Evolutionary conservation across 768 basidiomycete species (phyloP), one percentile per base, ranked within the genome.

Genomic region (Psilocybe subaeruginosa): DNA sequence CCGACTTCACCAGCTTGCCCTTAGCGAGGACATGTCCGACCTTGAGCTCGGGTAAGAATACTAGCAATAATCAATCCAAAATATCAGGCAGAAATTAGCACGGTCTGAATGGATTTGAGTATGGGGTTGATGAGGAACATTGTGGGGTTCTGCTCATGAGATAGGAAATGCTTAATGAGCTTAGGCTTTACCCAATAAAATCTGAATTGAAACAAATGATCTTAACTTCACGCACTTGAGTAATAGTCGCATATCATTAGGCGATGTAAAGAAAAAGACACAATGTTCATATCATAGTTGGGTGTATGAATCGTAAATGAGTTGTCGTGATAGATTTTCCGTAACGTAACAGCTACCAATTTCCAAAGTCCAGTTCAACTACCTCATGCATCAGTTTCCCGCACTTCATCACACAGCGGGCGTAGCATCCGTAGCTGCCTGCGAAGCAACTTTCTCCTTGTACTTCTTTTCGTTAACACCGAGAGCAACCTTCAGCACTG

Each of bases 21-120:
- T 73, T 70, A 1, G 83, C 84, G 0, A 83, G 83, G 39, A 90
- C 85, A 30, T 78, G 76, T 0, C 89, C 90, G 2, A 78, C 70
- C 29, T 77, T 78, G 9, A 77, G 77, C 46, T 77, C 81, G 1
- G 83, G 83, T 0, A 76, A 72, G 47, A 89, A 83, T 60, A 68
- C 91, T 91, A 67, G 74, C 52, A 0, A 88, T 8, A 5, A 80
- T 78, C 61, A 89, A 78, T 1, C 74, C 65, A 14, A 79, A 60
- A 66, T 91, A 89, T 82, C 85, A 87, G 33, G 74, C 53, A 35
- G 84, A 64, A 56, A 86, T 66, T 31, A 61, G 62, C n/a, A 75
- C 45, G 54, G 65, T 64, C 46, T 72, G 69, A 17, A 75, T 60
- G 9, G 72, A 54, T 33, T 69, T 72, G 16, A 62, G 67, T 31